These are phyloP conservation scores for Vitis vinifera DNA, from an alignment of 164 flowering plant species.

Conservation along the genomic window ASM3070453v1 NC_081805.1:11935001-11935500, in stretches of 20 bases:
- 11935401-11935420: not conserved
- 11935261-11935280: not conserved
- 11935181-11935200: too few relatives aligned
- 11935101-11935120: not conserved
- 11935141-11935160: too few relatives aligned
- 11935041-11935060: not conserved
- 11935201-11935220: not conserved
- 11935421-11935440: not conserved
- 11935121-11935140: not conserved
- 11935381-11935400: not conserved
- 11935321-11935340: slow-evolving; percentile 1
- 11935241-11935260: not conserved
- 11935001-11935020: too few relatives aligned
- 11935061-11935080: not conserved
- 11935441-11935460: not conserved
- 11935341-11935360: not conserved
- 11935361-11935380: not conserved
- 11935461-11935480: too few relatives aligned
- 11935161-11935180: too few relatives aligned
- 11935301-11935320: not conserved
- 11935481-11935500: too few relatives aligned
- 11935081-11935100: not conserved
- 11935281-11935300: too few relatives aligned
- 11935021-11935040: not conserved
- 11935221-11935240: not conserved